Conservation (phyloP, 129 eudicot genomes). For the Tagetes erecta region DNA sequence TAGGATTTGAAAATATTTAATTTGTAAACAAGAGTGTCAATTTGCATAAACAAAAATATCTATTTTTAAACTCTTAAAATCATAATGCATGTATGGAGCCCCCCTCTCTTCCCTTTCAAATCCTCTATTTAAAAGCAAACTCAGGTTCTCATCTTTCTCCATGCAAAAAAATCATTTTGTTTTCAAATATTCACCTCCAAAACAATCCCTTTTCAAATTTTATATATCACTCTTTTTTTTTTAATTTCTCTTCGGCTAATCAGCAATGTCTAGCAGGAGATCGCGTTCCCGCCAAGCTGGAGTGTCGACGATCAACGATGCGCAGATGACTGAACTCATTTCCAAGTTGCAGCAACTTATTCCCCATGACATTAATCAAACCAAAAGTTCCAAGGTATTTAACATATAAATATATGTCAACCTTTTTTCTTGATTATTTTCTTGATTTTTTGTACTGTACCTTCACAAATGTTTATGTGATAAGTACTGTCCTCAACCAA, state of each 20-base stretch:
- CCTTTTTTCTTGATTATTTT: conserved; percentile 5
- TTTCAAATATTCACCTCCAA: conserved; percentile 27
- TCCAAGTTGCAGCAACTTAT: conserved; percentile 81
- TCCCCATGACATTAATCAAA: conserved; percentile 59
- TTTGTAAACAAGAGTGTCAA: neutral
- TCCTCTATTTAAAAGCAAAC: conserved; percentile 32
- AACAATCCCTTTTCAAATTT: neutral
- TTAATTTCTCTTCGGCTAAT: neutral
- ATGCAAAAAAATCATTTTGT: conserved; percentile 29
- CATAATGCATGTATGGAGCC: conserved; percentile 29
- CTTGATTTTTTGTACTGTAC: conserved; percentile 16
- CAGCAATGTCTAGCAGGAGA: conserved; percentile 86
- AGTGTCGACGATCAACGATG: conserved; percentile 60
- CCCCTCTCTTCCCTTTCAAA: conserved; percentile 18
- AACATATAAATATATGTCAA: neutral
- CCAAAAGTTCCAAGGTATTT: conserved; percentile 70
- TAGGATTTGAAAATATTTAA: conserved; percentile 6
- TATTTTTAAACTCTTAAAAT: neutral
- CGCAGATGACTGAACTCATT: conserved; percentile 84
- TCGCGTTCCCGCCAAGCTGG: conserved; percentile 79
- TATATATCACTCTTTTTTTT: neutral
- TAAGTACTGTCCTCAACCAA: conserved; percentile 16
- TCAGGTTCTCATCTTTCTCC: conserved; percentile 29
- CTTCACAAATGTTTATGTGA: conserved; percentile 12
- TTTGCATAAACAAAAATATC: neutral